Evolutionary conservation across 202 grass and related monocot species (phyloP), one percentile per base, ranked within the genome.

Genomic region (Zizania palustris): DNA sequence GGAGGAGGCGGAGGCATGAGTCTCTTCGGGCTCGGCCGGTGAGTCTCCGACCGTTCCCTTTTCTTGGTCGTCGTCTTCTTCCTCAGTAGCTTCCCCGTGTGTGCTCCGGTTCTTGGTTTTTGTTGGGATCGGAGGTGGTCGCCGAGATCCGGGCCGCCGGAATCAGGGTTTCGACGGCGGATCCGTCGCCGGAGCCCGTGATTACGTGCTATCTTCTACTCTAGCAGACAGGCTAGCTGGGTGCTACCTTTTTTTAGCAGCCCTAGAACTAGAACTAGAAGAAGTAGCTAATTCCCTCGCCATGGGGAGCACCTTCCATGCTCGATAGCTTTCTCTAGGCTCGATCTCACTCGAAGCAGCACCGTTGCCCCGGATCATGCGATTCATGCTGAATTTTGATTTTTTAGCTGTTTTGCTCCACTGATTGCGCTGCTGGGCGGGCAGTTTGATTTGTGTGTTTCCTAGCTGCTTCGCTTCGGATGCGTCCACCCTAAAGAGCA

Each of bases 1-100:
- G 38, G 58, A 59, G 13, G 34, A 16, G 56, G 84, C 28, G 58
- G 66, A 64, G 65, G 58, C 63, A 98, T 98, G 95, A 98, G 95
- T 82, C 95, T 98, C 89, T 98, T 98, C 79, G 95, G 95, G 19
- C 89, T 98, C 73, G 91, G 95, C 43, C 89, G 95, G 95, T 97
- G 55, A 88, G 85, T 42, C 57, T 11, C 78, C 59, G 65, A 60
- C 43, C 57, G 13, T n/a, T 69, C 57, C 4, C 1, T 14, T 6
- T 46, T 3, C 1, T 28, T 28, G 2, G 28, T 3, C 36, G 57
- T 11, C 9, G 0, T 9, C 7, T 2, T 51, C 15, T 51, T 51
- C 5, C n/a, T 55, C n/a, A 20, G 51, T 55, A 9, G 51, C 14
- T 12, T 8, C 16, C 16, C 1, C 16, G 1, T 50, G 13, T 50